Evolutionary conservation across 1,139 yeast genomes (phyloP), one percentile per base, ranked within the genome.

Genomic region (Saccharomyces pastorianus): DNA sequence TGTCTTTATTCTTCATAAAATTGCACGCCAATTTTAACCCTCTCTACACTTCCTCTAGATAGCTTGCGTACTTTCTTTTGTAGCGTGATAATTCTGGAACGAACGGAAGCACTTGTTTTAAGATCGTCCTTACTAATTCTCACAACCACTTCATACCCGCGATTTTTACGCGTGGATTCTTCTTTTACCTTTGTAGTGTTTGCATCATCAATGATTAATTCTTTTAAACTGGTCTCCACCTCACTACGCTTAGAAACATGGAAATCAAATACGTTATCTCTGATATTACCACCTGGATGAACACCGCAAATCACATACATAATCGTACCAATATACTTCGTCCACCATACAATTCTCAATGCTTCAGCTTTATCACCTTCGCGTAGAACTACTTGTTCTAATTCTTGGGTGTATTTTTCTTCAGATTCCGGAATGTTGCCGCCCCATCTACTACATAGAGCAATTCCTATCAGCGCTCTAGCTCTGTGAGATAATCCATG

Each of bases 251-350:
- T 67, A 26, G 61, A 62, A 47, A 74, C 67, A 51, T 63, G 64
- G 60, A 74, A 73, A 56, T 73, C 69, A 59, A 81, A 74, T 7
- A 79, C 77, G 38, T 80, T 78, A 29, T 81, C 84, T 60, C 85
- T 74, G 47, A 83, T 82, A 62, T 80, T 81, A 29, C 88, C 89
- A 53, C 88, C 88, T 3, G 89, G 89, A 64, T 82, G 85, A 50
- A 84, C 84, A 63, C 88, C 88, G 64, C 88, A 84, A 48, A 84
- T 78, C 47, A 84, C 85, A 66, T 81, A 84, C 85, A 84, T 82
- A 59, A 83, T 74, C 54, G 82, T 79, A 29, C 89, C 89, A 58
- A 81, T 73, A 60, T 81, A 82, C 60, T 79, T 75, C 1, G 87
- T 83, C 88, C 88, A 84, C 80, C 85, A 83, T 4, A 74, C 69